Conservation (phyloP, 192 early-diverging fungal genomes). For the Spizellomyces punctatus region DNA sequence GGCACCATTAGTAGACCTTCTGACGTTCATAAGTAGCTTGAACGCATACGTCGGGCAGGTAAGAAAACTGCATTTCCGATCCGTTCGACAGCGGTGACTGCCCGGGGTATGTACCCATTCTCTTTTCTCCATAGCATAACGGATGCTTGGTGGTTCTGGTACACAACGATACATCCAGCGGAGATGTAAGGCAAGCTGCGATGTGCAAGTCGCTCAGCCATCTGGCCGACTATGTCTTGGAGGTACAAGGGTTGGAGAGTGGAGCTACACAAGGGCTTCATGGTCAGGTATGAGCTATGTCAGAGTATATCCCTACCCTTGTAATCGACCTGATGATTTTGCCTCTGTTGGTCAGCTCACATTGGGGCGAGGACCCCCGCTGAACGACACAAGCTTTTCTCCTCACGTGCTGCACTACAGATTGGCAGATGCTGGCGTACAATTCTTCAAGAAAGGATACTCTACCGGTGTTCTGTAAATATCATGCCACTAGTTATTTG, state of each 20-base stretch:
- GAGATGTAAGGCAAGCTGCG: background rate
- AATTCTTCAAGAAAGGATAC: slow-evolving; percentile 33
- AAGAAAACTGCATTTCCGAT: background rate
- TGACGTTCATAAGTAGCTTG: slow-evolving; percentile 6
- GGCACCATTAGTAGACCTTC: slow-evolving; percentile 6
- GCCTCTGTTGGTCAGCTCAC: slow-evolving; percentile 10
- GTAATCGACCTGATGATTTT: background rate
- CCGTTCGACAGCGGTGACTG: background rate
- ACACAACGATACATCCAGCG: slow-evolving; percentile 27
- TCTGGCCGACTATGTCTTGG: slow-evolving; percentile 19
- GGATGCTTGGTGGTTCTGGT: slow-evolving; percentile 24
- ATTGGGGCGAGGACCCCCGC: slow-evolving; percentile 18
- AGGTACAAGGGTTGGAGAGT: slow-evolving; percentile 24
- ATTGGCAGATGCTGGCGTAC: slow-evolving; percentile 23
- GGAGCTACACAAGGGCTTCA: slow-evolving; percentile 31
- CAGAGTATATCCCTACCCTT: background rate
- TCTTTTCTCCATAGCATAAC: slow-evolving; percentile 1
- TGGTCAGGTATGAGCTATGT: slow-evolving; percentile 19
- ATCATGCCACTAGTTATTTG: too few relatives aligned
- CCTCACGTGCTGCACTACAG: slow-evolving; percentile 25
- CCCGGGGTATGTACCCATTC: background rate
- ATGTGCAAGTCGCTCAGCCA: slow-evolving; percentile 6
- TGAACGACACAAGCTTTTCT: slow-evolving; percentile 11
- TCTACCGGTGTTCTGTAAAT: slow-evolving; percentile 24
- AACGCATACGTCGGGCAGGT: background rate